Evolutionary conservation across 176 grass and related monocot species (phyloP).

Genomic region (Carex littledalei): DNA sequence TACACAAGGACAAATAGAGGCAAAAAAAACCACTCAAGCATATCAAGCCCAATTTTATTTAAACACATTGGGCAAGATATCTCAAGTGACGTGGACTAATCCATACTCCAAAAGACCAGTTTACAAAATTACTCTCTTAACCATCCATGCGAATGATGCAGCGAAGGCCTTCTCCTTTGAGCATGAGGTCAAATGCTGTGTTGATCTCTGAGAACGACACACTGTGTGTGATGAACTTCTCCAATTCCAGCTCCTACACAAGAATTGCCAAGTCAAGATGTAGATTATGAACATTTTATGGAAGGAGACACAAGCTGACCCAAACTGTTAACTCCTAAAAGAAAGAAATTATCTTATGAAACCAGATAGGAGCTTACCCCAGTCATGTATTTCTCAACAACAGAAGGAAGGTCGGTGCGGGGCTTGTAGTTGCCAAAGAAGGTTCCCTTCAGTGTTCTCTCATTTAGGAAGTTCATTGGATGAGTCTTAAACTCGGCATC

Average conservation of each 20-base stretch:
- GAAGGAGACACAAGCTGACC: too few relatives aligned
- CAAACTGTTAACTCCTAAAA: not conserved
- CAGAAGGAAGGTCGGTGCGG: conserved; percentile 56
- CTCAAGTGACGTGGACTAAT: not conserved
- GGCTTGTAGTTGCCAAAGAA: conserved; percentile 97
- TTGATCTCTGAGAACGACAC: conserved; percentile 86
- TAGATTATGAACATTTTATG: too few relatives aligned
- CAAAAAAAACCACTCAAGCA: not conserved
- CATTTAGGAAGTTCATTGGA: conserved; percentile 71
- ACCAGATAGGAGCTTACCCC: conserved; percentile 26
- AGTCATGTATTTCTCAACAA: conserved; percentile 89
- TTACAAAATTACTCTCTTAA: conserved; percentile 18
- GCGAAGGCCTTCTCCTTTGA: conserved; percentile 76
- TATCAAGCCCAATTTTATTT: not conserved
- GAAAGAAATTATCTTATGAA: not conserved
- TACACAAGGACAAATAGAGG: not conserved
- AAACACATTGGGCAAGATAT: not conserved
- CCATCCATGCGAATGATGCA: conserved; percentile 82
- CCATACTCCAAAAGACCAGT: not conserved
- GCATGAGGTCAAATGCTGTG: conserved; percentile 83
- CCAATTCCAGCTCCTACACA: conserved; percentile 56
- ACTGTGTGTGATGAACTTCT: conserved; percentile 91
- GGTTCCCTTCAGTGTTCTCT: conserved; percentile 76
- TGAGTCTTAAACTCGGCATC: conserved; percentile 75
- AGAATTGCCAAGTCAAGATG: too few relatives aligned